Conservation (phyloP, 306 rosid genomes). For the Castanea sativa region DNA sequence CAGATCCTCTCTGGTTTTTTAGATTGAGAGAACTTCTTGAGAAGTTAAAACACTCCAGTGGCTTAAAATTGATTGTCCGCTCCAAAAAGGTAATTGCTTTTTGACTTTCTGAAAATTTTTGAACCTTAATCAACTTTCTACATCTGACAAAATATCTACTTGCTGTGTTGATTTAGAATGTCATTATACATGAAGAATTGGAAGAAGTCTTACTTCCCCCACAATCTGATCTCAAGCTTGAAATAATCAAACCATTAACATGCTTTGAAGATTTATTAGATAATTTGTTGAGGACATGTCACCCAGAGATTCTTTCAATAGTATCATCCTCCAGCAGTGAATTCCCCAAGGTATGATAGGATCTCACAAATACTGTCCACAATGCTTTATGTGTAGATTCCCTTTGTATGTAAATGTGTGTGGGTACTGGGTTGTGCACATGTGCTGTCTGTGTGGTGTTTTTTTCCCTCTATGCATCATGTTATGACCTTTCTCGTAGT, state of each 20-base stretch:
- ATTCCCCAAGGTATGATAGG: slow-evolving; percentile 30
- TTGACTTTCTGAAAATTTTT: background rate
- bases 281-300: slow-evolving; percentile 29
- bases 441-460: slow-evolving; percentile 10
- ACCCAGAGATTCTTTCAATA: slow-evolving; percentile 32
- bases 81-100: slow-evolving; percentile 36
- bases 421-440: no score
- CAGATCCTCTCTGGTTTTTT: background rate
- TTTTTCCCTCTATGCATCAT: background rate
- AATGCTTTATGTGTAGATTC: background rate
- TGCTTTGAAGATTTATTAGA: slow-evolving; percentile 18
- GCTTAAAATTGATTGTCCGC: slow-evolving; percentile 37
- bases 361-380: background rate
- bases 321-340: slow-evolving; percentile 27
- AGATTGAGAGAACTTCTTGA: slow-evolving; percentile 15
- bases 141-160: slow-evolving; percentile 5
- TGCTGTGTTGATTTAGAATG: slow-evolving; percentile 30
- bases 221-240: slow-evolving; percentile 12
- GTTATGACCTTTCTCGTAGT: background rate
- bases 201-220: slow-evolving; percentile 17
- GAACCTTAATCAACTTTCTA: background rate
- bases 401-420: background rate
- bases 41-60: slow-evolving; percentile 16
- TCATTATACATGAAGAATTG: slow-evolving; percentile 39
- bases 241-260: slow-evolving; percentile 32